Evolutionary conservation across 768 basidiomycete species (phyloP).

Genomic region (Pleurotus ostreatus): DNA sequence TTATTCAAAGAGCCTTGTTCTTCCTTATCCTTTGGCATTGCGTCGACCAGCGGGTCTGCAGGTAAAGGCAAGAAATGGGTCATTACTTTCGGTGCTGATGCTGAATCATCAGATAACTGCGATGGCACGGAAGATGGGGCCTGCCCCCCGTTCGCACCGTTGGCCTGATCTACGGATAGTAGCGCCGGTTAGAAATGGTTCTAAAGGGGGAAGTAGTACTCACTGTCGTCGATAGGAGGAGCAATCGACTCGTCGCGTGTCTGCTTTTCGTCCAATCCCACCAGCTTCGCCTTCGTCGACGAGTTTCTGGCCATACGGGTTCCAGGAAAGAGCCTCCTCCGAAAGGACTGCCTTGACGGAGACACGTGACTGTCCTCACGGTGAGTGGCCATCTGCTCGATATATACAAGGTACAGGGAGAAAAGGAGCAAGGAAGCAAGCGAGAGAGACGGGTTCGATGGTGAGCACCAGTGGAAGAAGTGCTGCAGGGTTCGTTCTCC

Average conservation of each 20-base stretch:
- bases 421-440: conserved; percentile 6
- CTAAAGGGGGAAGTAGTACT: conserved; percentile 10
- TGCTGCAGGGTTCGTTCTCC: neutral
- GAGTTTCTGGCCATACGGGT: conserved; percentile 15
- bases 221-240: conserved; percentile 20
- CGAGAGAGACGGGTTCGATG: neutral
- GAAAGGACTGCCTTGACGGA: conserved; percentile 24
- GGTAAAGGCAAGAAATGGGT: conserved; percentile 10
- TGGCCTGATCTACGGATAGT: conserved; percentile 16
- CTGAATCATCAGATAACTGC: conserved; percentile 2
- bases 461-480: neutral
- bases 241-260: neutral
- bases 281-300: conserved; percentile 17
- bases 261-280: neutral
- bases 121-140: conserved; percentile 17
- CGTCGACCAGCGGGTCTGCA: conserved; percentile 14
- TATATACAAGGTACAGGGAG: conserved; percentile 9
- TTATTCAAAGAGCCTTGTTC: conserved; percentile 39
- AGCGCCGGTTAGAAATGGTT: conserved; percentile 10
- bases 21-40: conserved; percentile 19
- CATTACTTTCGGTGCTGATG: neutral
- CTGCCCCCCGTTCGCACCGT: conserved; percentile 17
- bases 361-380: conserved; percentile 9
- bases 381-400: conserved; percentile 9
- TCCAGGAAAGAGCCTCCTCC: conserved; percentile 27